Base-by-base conservation (phyloP, 176 grass and related monocot genomes). In the Bonia amplexicaulis region DNA sequence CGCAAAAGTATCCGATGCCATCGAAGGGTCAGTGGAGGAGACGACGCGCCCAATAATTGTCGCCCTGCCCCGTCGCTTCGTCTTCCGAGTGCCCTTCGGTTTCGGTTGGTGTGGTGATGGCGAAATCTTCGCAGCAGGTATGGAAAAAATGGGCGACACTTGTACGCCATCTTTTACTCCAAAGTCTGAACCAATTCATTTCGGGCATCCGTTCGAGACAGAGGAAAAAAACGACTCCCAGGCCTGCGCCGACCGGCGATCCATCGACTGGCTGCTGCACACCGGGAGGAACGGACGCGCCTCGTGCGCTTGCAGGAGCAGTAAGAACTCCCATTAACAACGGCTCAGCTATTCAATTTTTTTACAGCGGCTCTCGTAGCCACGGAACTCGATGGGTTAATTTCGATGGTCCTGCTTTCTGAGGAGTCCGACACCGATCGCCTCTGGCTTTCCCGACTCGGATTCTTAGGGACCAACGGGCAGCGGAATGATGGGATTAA, bases 401-500 rank as follows among this genome's bases (percentile, higher is more conserved):
- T 49, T 71, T 22, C n/a, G 1, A 69, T 29, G 39, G 80, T 22
- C 27, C 49, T 45, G 35, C 2, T 5, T 33, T 33, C 75, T 45
- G 45, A 27, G 57, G 45, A 27, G 57, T 20, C 48, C 57, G 81
- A 74, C 72, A 63, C 42, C n/a, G 86, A 77, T 82, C 63, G 3
- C 40, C 14, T 12, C 16, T 54, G 74, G 37, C 55, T 31, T 88
- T 64, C 52, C 23, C 26, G 33, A 41, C 47, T 65, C 73, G 15
- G 54, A 71, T 11, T 23, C 57, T 73, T 66, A 84, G 87, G 75
- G 81, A 31, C 87, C 87, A 89, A 80, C 75, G 48, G 46, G 59
- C 81, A 27, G 69, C 40, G 12, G 81, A 40, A 80, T 61, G 82
- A 80, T 85, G 75, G 82, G 87, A 85, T 89, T 75, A 85, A 59